Evolutionary conservation across 2,329 filamentous ascomycete genomes (phyloP).

Genomic region (Calonectria ilicicola): DNA sequence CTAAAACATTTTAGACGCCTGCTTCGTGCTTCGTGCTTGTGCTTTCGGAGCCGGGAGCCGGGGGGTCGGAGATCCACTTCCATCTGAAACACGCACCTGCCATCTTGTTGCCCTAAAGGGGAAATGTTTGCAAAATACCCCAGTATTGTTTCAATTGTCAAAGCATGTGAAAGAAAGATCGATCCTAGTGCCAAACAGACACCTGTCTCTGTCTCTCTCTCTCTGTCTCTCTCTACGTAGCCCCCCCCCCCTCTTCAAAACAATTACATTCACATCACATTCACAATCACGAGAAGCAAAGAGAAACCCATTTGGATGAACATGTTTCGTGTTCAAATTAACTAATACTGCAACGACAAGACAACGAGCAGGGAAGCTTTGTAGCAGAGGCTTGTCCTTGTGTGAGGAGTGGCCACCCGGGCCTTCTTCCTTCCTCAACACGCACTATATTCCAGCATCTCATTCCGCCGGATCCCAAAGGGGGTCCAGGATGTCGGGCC

Average conservation of each 20-base stretch:
- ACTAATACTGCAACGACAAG: constrained; percentile 57
- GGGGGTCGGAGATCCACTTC: constrained; percentile 17
- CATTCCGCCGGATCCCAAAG: constrained; percentile 34
- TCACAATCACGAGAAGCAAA: background rate
- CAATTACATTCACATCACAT: too few species aligned
- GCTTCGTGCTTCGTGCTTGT: too few species aligned
- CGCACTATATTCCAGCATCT: constrained; percentile 51
- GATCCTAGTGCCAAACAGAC: too few species aligned
- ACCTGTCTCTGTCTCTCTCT: too few species aligned
- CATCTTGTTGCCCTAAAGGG: constrained; percentile 2
- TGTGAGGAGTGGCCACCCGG: constrained; percentile 46
- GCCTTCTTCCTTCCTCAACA: constrained; percentile 41
- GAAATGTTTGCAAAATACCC: constrained; percentile 10
- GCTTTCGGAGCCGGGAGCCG: constrained; percentile 10
- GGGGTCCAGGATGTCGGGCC: constrained; percentile 32
- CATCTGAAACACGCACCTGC: constrained; percentile 22
- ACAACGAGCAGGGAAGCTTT: constrained; percentile 54
- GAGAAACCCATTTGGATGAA: constrained; percentile 31
- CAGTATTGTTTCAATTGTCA: background rate
- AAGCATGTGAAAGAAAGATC: background rate
- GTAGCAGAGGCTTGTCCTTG: constrained; percentile 51
- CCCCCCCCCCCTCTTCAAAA: too few species aligned
- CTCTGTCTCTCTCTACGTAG: too few species aligned
- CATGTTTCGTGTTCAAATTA: constrained; percentile 52
- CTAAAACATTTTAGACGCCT: background rate